Percentiles rank a stretch among this genome's conserved stretches.
phyloP scores from a whole-genome alignment of 1,139 yeast genomes.

The Taphrina sp. region DNA sequence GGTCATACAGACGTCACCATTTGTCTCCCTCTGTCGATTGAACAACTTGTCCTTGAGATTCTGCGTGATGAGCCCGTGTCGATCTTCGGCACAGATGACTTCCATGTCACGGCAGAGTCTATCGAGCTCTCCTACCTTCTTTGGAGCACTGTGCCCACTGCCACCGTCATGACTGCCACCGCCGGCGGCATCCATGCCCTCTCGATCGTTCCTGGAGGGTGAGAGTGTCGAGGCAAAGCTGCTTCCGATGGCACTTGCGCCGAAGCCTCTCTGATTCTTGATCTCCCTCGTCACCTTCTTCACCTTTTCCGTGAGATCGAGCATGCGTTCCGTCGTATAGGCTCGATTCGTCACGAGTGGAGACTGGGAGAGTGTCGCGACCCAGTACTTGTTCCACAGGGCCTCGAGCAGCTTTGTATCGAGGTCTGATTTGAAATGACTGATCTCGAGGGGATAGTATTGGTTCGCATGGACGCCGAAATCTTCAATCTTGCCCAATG shows the following conservation, averaged over 20 bases:
- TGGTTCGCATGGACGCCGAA: conserved; percentile 68
- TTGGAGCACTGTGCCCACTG: neutral
- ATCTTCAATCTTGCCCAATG: conserved; percentile 55
- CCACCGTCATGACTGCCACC: neutral
- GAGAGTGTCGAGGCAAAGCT: neutral
- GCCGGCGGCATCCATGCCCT: neutral
- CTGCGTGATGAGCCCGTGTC: conserved; percentile 43
- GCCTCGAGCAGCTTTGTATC: conserved; percentile 54
- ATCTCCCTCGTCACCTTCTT: neutral
- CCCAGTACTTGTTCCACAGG: conserved; percentile 56
- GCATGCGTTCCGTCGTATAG: conserved; percentile 22
- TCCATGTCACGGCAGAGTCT: conserved; percentile 40
- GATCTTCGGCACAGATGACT: conserved; percentile 43
- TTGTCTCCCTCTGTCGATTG: too few relatives aligned
- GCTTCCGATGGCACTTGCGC: neutral
- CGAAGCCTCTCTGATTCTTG: conserved; percentile 1
- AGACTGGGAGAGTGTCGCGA: conserved; percentile 45
- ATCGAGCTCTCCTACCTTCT: conserved; percentile 35
- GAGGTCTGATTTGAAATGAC: conserved; percentile 58
- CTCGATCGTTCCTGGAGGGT: neutral
- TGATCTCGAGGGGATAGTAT: conserved; percentile 69
- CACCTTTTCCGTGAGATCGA: conserved; percentile 18
- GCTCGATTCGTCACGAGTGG: conserved; percentile 37
- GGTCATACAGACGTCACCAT: too few relatives aligned
- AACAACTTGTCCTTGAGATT: conserved; percentile 41